These are phyloP conservation scores for Curvularia lunata DNA, from an alignment of 2,329 filamentous ascomycete species.

Conservation along the genomic window DNA sequence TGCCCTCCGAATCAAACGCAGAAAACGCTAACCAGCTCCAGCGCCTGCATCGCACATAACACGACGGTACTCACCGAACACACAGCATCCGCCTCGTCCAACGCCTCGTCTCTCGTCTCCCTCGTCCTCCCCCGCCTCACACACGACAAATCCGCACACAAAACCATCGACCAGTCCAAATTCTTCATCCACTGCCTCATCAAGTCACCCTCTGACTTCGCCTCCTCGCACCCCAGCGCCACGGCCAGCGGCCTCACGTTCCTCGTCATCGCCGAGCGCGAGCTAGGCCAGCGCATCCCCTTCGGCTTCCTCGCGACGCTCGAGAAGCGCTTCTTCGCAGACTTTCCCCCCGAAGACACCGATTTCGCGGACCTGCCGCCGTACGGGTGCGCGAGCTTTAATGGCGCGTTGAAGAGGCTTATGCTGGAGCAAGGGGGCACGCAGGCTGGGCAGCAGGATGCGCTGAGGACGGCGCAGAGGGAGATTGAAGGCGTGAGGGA, in stretches of 20 bases:
- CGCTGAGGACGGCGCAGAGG: conserved; percentile 78
- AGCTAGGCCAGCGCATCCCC: conserved; percentile 83
- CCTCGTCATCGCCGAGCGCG: conserved; percentile 82
- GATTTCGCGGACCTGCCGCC: conserved; percentile 81
- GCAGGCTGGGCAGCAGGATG: conserved; percentile 72
- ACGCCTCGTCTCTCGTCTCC: conserved; percentile 85
- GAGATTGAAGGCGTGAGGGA: conserved; percentile 93
- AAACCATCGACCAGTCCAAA: conserved; percentile 90
- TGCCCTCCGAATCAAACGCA: background rate
- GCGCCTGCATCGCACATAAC: conserved; percentile 92
- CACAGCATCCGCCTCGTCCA: conserved; percentile 81
- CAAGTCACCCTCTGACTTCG: conserved; percentile 74
- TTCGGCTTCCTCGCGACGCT: conserved; percentile 93
- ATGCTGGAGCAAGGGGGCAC: conserved; percentile 87
- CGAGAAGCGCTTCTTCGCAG: conserved; percentile 81
- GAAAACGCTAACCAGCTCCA: conserved; percentile 49
- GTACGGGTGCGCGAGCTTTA: conserved; percentile 90
- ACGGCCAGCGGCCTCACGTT: conserved; percentile 86
- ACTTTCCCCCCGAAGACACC: conserved; percentile 69
- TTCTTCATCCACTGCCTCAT: conserved; percentile 97
- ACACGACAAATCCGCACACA: conserved; percentile 80
- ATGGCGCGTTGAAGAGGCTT: conserved; percentile 74
- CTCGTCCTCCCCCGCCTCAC: conserved; percentile 94
- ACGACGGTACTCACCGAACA: conserved; percentile 93
- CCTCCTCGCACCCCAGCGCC: conserved; percentile 38